Base-by-base conservation (phyloP, 768 basidiomycete genomes). In the Suillus fuscotomentosus region DNA sequence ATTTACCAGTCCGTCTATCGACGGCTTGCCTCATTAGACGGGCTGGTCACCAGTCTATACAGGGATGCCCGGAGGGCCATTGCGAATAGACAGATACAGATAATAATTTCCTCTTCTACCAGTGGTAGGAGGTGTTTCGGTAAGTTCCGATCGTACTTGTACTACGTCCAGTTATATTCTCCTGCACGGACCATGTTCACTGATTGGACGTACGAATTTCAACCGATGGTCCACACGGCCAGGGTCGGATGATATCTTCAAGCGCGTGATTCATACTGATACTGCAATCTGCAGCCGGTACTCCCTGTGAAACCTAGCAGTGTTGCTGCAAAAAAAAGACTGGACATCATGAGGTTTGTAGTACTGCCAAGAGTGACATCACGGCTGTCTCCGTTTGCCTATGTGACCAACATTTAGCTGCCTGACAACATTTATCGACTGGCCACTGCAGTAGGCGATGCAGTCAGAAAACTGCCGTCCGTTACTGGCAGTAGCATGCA, bases 401-500 rank as follows among this genome's bases (percentile, higher is more conserved):
- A 53, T 31, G 51, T 53, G 51, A 53, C 51, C 51, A 34, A 34
- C 51, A 53, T 20, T 53, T 17, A 31, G 31, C 24, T 50, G 48
- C 20, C 6, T 54, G 53, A 36, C 53, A 36, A 36, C 53, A n/a
- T 36, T 36, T 13, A 36, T 54, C 34, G 34, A 36, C 53, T 13
- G 36, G 11, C 17, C 31, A 53, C 50, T 50, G 50, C 51, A 27
- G 39, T n/a, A 36, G 63, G 41, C 31, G 14, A 68, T 67, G 68
- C 54, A 60, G 53, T 55, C 57, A 47, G 63, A 60, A 51, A 62
- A 63, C 50, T 47, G 56, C 51, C 66, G 56, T n/a, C 50, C 48
- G 60, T 55, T 78, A 45, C 68, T 87, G 45, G 77, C 83, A 9
- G 71, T 87, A 39, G 82, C 84, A 2, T 88, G 86, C 72, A 79